Percentiles rank a stretch among this genome's conserved stretches.
Conservation (phyloP, 2,329 filamentous ascomycete genomes). For the Hirsutella minnesotensis region DNA sequence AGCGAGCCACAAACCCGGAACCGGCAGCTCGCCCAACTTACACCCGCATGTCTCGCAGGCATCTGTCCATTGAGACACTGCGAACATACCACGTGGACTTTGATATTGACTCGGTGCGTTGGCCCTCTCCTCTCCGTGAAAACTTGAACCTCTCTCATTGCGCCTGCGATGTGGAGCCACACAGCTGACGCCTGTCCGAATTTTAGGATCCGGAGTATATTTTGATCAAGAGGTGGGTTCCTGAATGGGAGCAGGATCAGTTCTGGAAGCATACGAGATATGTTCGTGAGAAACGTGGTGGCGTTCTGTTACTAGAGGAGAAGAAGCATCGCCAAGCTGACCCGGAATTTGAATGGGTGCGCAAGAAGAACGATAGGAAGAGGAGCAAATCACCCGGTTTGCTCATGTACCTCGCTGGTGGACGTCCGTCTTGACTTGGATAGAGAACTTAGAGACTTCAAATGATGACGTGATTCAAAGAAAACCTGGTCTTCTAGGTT, state of each 20-base stretch:
- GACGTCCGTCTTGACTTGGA: constrained; percentile 24
- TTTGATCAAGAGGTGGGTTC: constrained; percentile 62
- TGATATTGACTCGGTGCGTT: constrained; percentile 43
- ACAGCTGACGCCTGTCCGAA: neutral
- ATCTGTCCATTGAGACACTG: constrained; percentile 52
- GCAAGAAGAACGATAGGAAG: constrained; percentile 41
- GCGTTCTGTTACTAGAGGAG: constrained; percentile 36
- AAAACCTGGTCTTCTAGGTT: neutral
- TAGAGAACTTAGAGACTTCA: neutral
- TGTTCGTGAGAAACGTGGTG: constrained; percentile 44
- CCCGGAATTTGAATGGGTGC: constrained; percentile 42
- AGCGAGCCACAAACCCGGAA: constrained; percentile 11
- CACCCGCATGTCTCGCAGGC: constrained; percentile 49
- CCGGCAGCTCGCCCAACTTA: constrained; percentile 37
- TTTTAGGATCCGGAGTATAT: constrained; percentile 56
- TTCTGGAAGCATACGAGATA: constrained; percentile 61
- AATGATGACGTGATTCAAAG: neutral
- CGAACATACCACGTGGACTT: constrained; percentile 43
- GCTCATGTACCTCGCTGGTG: constrained; percentile 46
- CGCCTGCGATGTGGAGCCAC: too few relatives aligned
- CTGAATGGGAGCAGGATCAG: constrained; percentile 57
- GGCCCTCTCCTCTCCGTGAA: too few relatives aligned
- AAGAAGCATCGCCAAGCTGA: constrained; percentile 28
- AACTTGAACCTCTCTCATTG: too few relatives aligned
- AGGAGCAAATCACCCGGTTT: constrained; percentile 45